Conservation (phyloP, 768 basidiomycete species). For the Mycena floridula region DNA sequence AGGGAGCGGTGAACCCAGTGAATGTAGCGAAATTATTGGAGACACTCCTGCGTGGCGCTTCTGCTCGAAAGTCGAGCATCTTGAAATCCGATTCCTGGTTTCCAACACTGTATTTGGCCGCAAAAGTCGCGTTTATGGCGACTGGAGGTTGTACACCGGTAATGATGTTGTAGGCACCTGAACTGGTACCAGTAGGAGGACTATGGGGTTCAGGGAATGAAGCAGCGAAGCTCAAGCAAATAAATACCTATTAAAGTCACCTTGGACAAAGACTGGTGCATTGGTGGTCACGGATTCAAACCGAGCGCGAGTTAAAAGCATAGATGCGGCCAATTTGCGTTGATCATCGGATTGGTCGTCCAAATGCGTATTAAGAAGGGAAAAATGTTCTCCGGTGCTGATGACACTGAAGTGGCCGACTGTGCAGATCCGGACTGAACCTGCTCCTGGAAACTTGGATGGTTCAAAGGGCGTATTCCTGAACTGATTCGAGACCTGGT, state of each 20-base stretch:
- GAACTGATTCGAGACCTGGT: background rate
- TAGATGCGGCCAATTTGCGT: slow-evolving; percentile 43
- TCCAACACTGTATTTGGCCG: slow-evolving; percentile 30
- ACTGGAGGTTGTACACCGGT: slow-evolving; percentile 36
- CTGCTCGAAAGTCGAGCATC: slow-evolving; percentile 37
- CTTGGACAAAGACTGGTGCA: slow-evolving; percentile 40
- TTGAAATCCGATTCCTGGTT: slow-evolving; percentile 28
- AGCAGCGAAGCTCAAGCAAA: background rate
- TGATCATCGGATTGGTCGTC: slow-evolving; percentile 49
- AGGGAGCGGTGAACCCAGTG: slow-evolving; percentile 41
- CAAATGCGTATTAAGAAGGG: slow-evolving; percentile 47
- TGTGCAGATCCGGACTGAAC: slow-evolving; percentile 44
- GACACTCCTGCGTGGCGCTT: slow-evolving; percentile 32
- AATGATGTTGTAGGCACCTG: slow-evolving; percentile 45
- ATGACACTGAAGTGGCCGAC: slow-evolving; percentile 29
- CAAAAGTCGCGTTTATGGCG: slow-evolving; percentile 36
- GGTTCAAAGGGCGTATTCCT: slow-evolving; percentile 42
- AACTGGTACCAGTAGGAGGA: slow-evolving; percentile 34
- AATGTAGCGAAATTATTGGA: slow-evolving; percentile 45
- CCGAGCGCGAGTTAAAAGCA: slow-evolving; percentile 42
- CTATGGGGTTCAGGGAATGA: slow-evolving; percentile 16
- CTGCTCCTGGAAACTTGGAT: slow-evolving; percentile 45
- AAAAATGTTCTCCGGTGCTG: slow-evolving; percentile 21
- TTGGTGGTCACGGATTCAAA: slow-evolving; percentile 37
- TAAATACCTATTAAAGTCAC: slow-evolving; percentile 44